Evolutionary conservation across 2,329 filamentous ascomycete genomes (phyloP).

Genomic region (Cladosporium sp.): DNA sequence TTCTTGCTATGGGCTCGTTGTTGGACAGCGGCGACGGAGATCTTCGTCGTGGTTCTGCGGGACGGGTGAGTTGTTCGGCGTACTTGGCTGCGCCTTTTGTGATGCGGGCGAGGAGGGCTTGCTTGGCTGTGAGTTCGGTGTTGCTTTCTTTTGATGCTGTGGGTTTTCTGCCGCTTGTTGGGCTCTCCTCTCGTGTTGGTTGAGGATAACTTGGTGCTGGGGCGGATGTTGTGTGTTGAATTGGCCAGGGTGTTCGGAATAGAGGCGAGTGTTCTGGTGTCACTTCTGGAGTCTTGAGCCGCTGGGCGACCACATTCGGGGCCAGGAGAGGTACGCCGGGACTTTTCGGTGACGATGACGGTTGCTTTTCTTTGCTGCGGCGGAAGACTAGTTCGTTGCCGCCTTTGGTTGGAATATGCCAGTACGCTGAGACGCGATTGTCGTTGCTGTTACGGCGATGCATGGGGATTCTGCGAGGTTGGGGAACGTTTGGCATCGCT

Average conservation of each 20-base stretch:
- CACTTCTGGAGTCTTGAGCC: conserved; percentile 16
- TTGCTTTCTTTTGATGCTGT: background rate
- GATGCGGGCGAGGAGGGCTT: conserved; percentile 19
- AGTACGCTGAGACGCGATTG: conserved; percentile 20
- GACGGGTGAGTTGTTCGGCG: conserved; percentile 17
- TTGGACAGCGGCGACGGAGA: background rate
- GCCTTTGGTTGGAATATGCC: conserved; percentile 17
- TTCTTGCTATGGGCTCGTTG: conserved; percentile 10
- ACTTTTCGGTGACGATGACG: background rate
- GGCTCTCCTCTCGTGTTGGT: background rate
- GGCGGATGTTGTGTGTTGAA: background rate
- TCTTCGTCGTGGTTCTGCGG: background rate
- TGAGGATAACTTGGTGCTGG: background rate
- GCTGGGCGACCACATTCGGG: conserved; percentile 20
- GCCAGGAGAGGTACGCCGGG: conserved; percentile 19
- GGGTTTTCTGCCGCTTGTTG: background rate
- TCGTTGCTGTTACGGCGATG: conserved; percentile 9
- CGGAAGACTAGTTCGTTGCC: conserved; percentile 15
- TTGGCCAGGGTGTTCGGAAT: background rate
- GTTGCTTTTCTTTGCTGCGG: conserved; percentile 16
- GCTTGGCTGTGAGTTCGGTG: conserved; percentile 13
- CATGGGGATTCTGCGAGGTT: background rate
- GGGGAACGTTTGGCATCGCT: background rate
- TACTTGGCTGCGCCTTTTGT: conserved; percentile 18
- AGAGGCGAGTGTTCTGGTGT: conserved; percentile 16